A percentile compares a stretch with the other conserved stretches of the same genome.
phyloP scores from a whole-genome alignment of 192 early-diverging fungal species.

The Coemansia asiatica region DNA sequence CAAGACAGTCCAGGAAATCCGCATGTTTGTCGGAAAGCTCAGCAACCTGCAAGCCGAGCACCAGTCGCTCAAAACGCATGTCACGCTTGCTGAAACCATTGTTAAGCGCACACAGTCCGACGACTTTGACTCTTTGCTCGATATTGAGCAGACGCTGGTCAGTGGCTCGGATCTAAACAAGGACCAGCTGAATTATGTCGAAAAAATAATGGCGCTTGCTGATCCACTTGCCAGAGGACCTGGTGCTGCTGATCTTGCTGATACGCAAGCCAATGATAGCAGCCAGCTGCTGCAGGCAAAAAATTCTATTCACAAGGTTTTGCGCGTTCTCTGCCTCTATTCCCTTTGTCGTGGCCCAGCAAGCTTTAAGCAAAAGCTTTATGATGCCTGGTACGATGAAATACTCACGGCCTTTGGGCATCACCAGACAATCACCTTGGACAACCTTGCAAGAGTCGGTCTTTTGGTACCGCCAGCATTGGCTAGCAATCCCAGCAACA shows the following conservation, averaged over 20 bases:
- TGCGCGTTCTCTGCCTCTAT: conserved; percentile 84
- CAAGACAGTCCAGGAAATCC: conserved; percentile 87
- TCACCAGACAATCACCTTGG: conserved; percentile 83
- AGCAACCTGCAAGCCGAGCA: conserved; percentile 82
- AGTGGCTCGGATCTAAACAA: conserved; percentile 20
- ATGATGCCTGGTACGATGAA: conserved; percentile 81
- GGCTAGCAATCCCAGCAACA: neutral
- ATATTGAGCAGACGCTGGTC: conserved; percentile 78
- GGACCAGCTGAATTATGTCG: conserved; percentile 55
- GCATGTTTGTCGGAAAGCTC: conserved; percentile 88
- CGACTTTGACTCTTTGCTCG: conserved; percentile 80
- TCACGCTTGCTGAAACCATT: conserved; percentile 75
- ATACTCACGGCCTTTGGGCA: conserved; percentile 90
- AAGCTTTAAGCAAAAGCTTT: conserved; percentile 76
- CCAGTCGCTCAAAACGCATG: conserved; percentile 65
- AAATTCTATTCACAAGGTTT: conserved; percentile 58
- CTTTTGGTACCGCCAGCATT: conserved; percentile 59
- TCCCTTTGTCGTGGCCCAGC: conserved; percentile 71
- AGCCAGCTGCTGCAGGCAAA: conserved; percentile 19
- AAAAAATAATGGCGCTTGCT: conserved; percentile 86
- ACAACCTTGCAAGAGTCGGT: conserved; percentile 69
- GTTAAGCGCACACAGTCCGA: conserved; percentile 73
- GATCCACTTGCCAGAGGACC: conserved; percentile 69
- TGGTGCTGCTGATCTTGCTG: conserved; percentile 7
- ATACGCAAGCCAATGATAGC: conserved; percentile 14